Evolutionary conservation across 192 early-diverging fungal species (phyloP), one percentile per base, ranked within the genome.

Genomic region (Coemansia sp.): DNA sequence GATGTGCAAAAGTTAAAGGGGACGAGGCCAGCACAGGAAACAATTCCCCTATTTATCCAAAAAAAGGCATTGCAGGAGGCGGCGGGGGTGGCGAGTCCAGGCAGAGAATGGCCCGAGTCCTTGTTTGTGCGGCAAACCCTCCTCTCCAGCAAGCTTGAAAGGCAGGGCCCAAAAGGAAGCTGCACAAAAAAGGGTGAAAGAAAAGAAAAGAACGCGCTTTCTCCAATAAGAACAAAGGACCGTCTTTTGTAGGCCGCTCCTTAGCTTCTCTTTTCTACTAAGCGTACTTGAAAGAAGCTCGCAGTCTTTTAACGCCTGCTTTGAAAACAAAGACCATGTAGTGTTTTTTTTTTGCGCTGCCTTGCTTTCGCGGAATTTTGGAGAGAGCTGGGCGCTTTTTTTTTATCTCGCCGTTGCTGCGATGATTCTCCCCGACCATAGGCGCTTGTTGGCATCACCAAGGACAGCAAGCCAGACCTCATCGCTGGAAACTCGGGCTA

Each of bases 11-110:
- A 64, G 42, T 19, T 47, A 51, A 51, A 6, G 47, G 53, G 49
- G 22, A 22, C 37, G 35, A 4, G 7, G 20, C 14, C 9, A 19
- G 14, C 2, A 31, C 9, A 46, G 8, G 12, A 46, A 46, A 31
- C 27, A 12, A 49, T 51, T 27, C 15, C 37, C 37, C 45, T 64
- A 64, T 64, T 64, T 42, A 64, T 17, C 20, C 45, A 37, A 39
- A 31, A 29, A 54, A 29, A 14, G 47, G 4, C 25, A 4, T 3
- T 29, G 12, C 19, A 1, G 2, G 46, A 1, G 6, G 22, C 46
- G 46, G n/a, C n/a, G n/a, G n/a, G n/a, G n/a, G n/a, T n/a, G n/a
- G n/a, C n/a, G n/a, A n/a, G 20, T 19, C 46, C 46, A 47, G 46
- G 10, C 46, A 24, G 17, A 51, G 11, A 5, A 11, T 5, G 6